Evolutionary conservation across 2,329 filamentous ascomycete genomes (phyloP).

Genomic region (Aspergillus felis): DNA sequence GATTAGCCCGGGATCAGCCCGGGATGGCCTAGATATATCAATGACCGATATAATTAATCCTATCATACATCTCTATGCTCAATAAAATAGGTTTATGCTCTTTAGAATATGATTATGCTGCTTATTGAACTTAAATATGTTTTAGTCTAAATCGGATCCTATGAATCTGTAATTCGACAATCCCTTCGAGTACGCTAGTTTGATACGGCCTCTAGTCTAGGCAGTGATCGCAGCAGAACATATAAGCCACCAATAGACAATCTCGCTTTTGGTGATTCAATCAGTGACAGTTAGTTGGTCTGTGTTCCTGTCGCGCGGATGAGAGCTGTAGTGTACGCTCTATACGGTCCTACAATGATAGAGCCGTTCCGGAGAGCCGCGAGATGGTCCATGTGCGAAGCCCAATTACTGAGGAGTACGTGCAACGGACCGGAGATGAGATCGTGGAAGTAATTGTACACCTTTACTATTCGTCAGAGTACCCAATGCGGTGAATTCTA

Average conservation of each 20-base stretch:
- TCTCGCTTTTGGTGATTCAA: neutral
- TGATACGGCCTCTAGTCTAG: neutral
- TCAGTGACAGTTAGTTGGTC: neutral
- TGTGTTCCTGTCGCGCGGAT: neutral
- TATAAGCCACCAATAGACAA: neutral
- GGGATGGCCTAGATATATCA: conserved; percentile 2
- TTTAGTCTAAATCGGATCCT: neutral
- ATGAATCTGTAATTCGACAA: neutral
- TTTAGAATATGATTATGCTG: neutral
- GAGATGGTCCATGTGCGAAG: neutral
- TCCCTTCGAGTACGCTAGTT: neutral
- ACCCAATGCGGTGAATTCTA: conserved; percentile 33
- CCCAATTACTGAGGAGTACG: neutral
- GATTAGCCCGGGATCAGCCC: conserved; percentile 28
- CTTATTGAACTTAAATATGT: neutral
- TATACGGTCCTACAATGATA: neutral
- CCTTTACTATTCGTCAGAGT: conserved; percentile 37
- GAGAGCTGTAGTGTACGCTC: neutral
- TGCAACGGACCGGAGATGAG: neutral
- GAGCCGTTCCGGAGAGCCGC: neutral
- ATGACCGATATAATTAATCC: neutral
- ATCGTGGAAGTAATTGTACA: conserved; percentile 31
- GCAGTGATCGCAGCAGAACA: neutral
- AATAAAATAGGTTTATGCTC: neutral
- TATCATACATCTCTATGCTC: too few species aligned